These are phyloP conservation scores for Pythium monospermum DNA, from an alignment of 352 stramenopile genomes.

Conservation along the genomic window DNA sequence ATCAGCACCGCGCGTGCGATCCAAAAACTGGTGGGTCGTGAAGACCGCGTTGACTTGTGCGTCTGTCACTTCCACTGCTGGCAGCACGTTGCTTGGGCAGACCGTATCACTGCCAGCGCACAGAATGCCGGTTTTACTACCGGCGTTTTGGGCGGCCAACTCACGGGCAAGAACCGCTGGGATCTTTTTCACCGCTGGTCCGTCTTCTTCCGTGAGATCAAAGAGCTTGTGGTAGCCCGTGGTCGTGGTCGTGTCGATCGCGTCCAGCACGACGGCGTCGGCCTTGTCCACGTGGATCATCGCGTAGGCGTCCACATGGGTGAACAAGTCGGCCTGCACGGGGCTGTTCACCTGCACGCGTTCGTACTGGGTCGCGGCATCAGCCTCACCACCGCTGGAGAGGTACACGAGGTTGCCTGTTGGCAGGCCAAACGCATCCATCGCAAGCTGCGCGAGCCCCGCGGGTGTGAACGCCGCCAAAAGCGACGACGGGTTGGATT, in stretches of 20 bases:
- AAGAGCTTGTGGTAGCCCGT: conserved; percentile 31
- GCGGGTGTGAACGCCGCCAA: conserved; percentile 23
- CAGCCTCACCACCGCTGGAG: no score
- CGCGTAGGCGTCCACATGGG: conserved; percentile 27
- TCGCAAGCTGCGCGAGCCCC: conserved; percentile 33
- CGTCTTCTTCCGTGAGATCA: conserved; percentile 11
- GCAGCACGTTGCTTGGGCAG: conserved; percentile 15
- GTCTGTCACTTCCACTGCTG: conserved; percentile 2
- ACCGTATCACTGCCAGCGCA: conserved; percentile 29
- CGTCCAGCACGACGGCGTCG: conserved; percentile 13
- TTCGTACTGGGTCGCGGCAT: background rate
- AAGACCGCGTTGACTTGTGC: no score
- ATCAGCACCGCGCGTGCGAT: no score
- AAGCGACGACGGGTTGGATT: conserved; percentile 8
- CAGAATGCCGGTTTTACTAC: conserved; percentile 20
- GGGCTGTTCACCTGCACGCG: conserved; percentile 3
- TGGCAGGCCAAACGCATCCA: conserved; percentile 29
- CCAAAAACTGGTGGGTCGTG: no score
- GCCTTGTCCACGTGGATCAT: conserved; percentile 29
- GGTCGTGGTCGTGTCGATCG: conserved; percentile 17
- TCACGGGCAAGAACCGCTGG: conserved; percentile 24
- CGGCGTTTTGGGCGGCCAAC: conserved; percentile 10
- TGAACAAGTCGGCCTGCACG: conserved; percentile 43
- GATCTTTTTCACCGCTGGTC: conserved; percentile 12
- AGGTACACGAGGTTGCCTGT: conserved; percentile 16